Base-by-base conservation (phyloP, 148 eudicot species). In the Limonium bicolor region DNA sequence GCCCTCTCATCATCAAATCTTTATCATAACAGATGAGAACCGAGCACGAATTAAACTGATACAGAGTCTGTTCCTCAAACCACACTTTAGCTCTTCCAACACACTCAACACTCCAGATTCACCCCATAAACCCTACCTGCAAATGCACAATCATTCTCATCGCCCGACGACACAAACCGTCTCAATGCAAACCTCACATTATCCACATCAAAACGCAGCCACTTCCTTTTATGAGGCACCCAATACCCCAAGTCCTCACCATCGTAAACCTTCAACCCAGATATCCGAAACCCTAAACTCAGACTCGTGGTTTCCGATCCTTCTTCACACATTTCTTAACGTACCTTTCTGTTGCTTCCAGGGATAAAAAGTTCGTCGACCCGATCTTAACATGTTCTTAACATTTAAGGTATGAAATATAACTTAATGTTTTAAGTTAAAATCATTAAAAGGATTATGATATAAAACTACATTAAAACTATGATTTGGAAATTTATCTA, bases 51-150 rank as follows among this genome's bases (percentile, higher is more conserved):
- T 62, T 51, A 40, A 87, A 82, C 50, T 87, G 96, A 28, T 61
- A 82, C 14, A 54, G 49, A 0, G 96, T 87, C 56, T 87, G 96
- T 36, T 76, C 73, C 52, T 87, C 96, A 46, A 87, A 82, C 96
- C 96, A 87, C 28, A 80, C 65, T 59, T 87, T 87, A 87, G 64
- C 66, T 87, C 88, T 60, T 54, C 29, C 24, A 87, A 27, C 36
- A 78, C 85, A 2, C 75, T 66, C 63, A 87, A 60, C 52, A 87
- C 82, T 24, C 96, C 96, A 12, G 54, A 34, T 2, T 72, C 41
- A 32, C 88, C 12, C 88, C 85, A 58, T 68, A 82, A 27, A 78
- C 78, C 33, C 38, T 40, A 17, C 80, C 57, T n/a, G 82, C 82
- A 38, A 69, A 67, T 53, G 55, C 55, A 51, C 69, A 58, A 54